These are phyloP conservation scores for Coniella vitis DNA, from an alignment of 2,329 filamentous ascomycete genomes.

Conservation along the genomic window DNA sequence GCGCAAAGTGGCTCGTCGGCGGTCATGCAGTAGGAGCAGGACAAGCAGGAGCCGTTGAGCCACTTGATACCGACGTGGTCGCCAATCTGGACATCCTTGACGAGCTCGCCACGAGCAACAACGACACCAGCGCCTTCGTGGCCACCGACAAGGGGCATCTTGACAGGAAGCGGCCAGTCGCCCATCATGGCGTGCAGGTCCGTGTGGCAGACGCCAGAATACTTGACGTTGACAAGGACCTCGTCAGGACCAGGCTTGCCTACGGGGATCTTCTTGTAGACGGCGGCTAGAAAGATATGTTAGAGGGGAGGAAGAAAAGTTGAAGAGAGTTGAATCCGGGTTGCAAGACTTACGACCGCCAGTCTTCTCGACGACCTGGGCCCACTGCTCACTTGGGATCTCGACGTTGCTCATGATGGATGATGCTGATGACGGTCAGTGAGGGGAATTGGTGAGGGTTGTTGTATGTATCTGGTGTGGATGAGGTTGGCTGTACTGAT, in stretches of 20 bases:
- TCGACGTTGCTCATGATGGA: constrained; percentile 35
- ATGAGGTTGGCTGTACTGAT: no score
- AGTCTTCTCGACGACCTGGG: constrained; percentile 78
- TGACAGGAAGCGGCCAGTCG: constrained; percentile 79
- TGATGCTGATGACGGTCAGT: neutral
- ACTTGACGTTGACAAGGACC: constrained; percentile 86
- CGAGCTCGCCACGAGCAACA: constrained; percentile 78
- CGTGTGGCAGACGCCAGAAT: constrained; percentile 69
- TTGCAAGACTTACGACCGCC: constrained; percentile 60
- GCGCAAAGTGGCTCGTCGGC: constrained; percentile 61
- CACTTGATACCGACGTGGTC: constrained; percentile 66
- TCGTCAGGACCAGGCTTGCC: constrained; percentile 77
- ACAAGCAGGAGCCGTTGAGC: constrained; percentile 63
- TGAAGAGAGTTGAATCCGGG: neutral
- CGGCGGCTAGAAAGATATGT: constrained; percentile 39
- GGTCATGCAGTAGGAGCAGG: constrained; percentile 62
- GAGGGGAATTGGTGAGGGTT: neutral
- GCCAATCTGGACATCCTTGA: constrained; percentile 42
- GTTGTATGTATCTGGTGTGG: neutral
- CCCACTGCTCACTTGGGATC: constrained; percentile 82
- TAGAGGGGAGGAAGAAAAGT: neutral
- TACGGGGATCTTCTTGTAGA: constrained; percentile 78
- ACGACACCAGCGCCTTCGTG: constrained; percentile 78
- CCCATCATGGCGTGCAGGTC: constrained; percentile 74
- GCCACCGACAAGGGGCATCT: constrained; percentile 79